phyloP scores from a whole-genome alignment of 768 basidiomycete genomes.

The Suillus variegatus region DNA sequence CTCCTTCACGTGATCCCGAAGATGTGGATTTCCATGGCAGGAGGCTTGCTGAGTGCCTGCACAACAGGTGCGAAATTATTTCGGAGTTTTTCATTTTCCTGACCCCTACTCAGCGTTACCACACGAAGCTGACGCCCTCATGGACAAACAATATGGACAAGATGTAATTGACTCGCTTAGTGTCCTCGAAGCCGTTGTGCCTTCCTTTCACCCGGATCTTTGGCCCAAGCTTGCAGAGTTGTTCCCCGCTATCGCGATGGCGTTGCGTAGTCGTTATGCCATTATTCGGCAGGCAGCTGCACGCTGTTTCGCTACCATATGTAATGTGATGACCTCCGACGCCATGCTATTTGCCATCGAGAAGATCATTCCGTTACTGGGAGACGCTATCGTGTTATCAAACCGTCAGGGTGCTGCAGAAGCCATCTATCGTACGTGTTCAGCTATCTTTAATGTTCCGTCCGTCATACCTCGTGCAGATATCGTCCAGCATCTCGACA shows the following conservation, averaged over 20 bases:
- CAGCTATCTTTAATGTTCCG: neutral
- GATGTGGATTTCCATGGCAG: conserved; percentile 93
- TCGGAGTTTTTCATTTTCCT: neutral
- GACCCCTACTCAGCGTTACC: conserved; percentile 45
- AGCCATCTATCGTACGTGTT: conserved; percentile 83
- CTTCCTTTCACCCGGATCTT: conserved; percentile 70
- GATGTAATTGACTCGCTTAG: conserved; percentile 93
- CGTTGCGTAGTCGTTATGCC: conserved; percentile 83
- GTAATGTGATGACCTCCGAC: conserved; percentile 79
- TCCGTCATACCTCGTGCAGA: conserved; percentile 49
- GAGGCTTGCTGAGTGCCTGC: conserved; percentile 71
- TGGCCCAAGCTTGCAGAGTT: conserved; percentile 68
- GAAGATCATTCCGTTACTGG: conserved; percentile 75
- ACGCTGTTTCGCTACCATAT: conserved; percentile 84
- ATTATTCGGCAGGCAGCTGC: conserved; percentile 90
- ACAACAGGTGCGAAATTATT: conserved; percentile 50
- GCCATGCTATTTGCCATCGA: conserved; percentile 93
- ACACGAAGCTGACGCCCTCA: conserved; percentile 58
- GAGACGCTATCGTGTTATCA: conserved; percentile 69
- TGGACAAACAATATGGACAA: conserved; percentile 78
- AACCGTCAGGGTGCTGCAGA: conserved; percentile 92
- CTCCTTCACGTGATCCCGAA: conserved; percentile 84
- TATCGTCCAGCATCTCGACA: conserved; percentile 87
- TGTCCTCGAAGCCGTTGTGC: conserved; percentile 80
- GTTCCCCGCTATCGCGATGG: conserved; percentile 75